These are phyloP conservation scores for Viola pubescens DNA, from an alignment of 441 rosid species.

Conservation along the genomic window DNA sequence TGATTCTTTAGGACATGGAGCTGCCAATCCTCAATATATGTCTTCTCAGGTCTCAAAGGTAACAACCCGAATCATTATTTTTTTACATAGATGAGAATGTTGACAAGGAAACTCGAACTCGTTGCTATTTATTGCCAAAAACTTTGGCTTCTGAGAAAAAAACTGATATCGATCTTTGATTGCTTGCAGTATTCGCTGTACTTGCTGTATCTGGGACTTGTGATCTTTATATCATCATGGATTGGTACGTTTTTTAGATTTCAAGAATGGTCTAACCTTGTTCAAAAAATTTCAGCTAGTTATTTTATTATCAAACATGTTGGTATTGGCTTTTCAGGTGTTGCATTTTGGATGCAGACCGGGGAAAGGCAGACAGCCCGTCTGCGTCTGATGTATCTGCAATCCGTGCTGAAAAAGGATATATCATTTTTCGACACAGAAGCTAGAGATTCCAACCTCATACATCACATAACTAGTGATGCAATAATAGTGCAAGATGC, in stretches of 20 bases:
- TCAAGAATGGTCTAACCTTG: background rate
- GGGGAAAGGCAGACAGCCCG: slow-evolving; percentile 82
- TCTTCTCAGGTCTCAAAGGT: slow-evolving; percentile 84
- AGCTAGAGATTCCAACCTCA: slow-evolving; percentile 59
- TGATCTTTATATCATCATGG: slow-evolving; percentile 83
- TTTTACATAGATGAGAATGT: background rate
- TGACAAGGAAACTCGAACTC: too few relatives aligned
- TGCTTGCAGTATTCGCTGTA: slow-evolving; percentile 80
- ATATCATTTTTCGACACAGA: slow-evolving; percentile 62
- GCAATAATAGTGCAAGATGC: slow-evolving; percentile 93
- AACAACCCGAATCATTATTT: background rate
- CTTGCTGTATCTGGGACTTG: slow-evolving; percentile 80
- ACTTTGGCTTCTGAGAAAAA: too few relatives aligned
- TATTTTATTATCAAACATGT: background rate
- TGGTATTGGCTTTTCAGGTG: slow-evolving; percentile 37
- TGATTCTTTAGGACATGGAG: slow-evolving; percentile 67
- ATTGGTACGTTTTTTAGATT: slow-evolving; percentile 33
- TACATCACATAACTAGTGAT: slow-evolving; percentile 65
- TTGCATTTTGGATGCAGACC: slow-evolving; percentile 93
- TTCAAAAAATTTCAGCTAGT: background rate
- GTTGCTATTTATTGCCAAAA: too few relatives aligned
- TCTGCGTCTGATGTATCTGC: slow-evolving; percentile 57
- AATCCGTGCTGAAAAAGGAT: slow-evolving; percentile 48
- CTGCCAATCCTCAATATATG: slow-evolving; percentile 56
- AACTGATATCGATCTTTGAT: background rate